Evolutionary conservation across 495 filamentous ascomycete genomes (phyloP).

Genomic region (Xylaria sp.): DNA sequence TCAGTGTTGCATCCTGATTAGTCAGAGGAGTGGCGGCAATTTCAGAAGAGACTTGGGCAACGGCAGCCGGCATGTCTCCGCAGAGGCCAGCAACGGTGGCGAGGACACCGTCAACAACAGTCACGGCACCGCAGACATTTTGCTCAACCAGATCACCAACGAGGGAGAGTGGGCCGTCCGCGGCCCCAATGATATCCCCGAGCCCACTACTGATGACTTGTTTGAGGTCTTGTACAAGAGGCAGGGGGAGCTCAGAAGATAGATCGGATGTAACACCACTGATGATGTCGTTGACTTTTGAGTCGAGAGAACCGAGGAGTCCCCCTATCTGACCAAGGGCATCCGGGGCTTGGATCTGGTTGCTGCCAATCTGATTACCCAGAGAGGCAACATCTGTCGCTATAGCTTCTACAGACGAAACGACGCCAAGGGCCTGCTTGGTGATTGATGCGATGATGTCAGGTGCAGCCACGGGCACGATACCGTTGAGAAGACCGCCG

Average conservation of each 20-base stretch:
- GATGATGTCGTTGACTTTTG: conserved; percentile 23
- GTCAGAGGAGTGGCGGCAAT: conserved; percentile 18
- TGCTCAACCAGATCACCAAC: conserved; percentile 28
- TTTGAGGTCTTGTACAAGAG: conserved; percentile 12
- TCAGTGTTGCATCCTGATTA: conserved; percentile 20
- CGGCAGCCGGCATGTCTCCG: conserved; percentile 23
- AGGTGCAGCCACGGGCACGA: conserved; percentile 15
- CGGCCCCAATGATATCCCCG: conserved; percentile 20
- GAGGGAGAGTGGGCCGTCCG: conserved; percentile 27
- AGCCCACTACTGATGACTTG: conserved; percentile 27
- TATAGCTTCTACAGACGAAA: conserved; percentile 26
- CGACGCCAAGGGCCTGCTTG: conserved; percentile 20
- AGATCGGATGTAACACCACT: conserved; percentile 21
- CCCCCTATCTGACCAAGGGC: conserved; percentile 26
- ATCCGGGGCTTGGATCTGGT: conserved; percentile 28
- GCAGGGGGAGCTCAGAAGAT: conserved; percentile 18
- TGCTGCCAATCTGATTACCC: conserved; percentile 16
- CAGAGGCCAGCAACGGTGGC: conserved; percentile 32
- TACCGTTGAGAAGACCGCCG: conserved; percentile 21
- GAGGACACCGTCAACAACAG: conserved; percentile 29
- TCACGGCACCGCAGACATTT: conserved; percentile 31
- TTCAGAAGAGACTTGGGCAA: conserved; percentile 25
- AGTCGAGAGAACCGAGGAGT: conserved; percentile 27
- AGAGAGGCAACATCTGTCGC: conserved; percentile 28
- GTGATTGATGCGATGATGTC: conserved; percentile 29